Conservation (phyloP, 768 basidiomycete species). For the Agrocybe praecox region DNA sequence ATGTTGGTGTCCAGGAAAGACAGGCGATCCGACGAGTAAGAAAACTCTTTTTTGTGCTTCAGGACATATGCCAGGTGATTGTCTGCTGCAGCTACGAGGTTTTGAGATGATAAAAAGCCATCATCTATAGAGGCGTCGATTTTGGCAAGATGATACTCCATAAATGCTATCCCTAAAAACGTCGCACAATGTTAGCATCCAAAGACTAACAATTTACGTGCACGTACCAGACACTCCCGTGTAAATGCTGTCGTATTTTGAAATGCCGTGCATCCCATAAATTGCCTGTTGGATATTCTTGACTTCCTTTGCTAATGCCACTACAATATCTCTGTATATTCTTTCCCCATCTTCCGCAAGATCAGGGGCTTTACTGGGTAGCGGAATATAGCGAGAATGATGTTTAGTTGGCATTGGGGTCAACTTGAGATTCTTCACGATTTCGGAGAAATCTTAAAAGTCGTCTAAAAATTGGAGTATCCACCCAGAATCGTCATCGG, state of each 20-base stretch:
- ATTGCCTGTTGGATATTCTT: constrained; percentile 22
- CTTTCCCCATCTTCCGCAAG: constrained; percentile 20
- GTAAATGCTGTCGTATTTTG: constrained; percentile 21
- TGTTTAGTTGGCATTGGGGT: background rate
- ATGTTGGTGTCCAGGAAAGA: constrained; percentile 45
- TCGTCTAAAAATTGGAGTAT: background rate
- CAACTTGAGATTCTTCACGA: background rate
- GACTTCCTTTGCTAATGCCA: constrained; percentile 24
- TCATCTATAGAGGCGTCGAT: constrained; percentile 8
- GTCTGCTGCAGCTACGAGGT: constrained; percentile 19
- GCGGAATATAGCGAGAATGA: constrained; percentile 15
- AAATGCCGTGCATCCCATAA: constrained; percentile 6
- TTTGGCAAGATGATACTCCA: constrained; percentile 24
- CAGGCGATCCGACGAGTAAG: constrained; percentile 11
- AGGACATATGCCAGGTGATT: constrained; percentile 21
- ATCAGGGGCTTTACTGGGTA: constrained; percentile 18
- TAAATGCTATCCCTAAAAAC: constrained; percentile 24
- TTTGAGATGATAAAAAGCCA: constrained; percentile 13
- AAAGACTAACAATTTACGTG: background rate
- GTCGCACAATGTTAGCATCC: background rate
- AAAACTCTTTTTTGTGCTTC: constrained; percentile 10
- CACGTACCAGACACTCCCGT: constrained; percentile 18
- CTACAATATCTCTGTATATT: constrained; percentile 23
- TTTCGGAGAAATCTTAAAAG: background rate
- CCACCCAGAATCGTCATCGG: background rate